Evolutionary conservation across 2,329 filamentous ascomycete genomes (phyloP).

Genomic region (Ceratocystis cubensis): DNA sequence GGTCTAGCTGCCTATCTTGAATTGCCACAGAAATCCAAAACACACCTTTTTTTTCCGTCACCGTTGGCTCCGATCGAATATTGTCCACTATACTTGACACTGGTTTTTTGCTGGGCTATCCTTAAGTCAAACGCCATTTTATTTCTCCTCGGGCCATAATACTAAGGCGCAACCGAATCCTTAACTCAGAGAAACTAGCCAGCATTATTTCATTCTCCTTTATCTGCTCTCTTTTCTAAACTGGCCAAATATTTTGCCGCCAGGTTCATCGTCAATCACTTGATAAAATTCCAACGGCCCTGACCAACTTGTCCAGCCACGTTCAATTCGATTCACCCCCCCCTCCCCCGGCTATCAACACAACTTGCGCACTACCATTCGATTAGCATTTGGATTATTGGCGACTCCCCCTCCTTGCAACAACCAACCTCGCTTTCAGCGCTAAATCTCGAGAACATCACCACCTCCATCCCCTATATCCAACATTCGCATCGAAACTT

Average conservation of each 20-base stretch:
- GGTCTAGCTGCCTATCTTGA: not conserved
- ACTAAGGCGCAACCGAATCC: not conserved
- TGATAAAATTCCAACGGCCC: not conserved
- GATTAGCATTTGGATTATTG: not conserved
- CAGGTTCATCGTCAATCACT: not conserved
- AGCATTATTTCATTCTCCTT: not conserved
- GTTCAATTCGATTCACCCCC: not conserved
- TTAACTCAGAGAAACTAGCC: not conserved
- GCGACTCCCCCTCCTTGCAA: not conserved
- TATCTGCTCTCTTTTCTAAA: not conserved
- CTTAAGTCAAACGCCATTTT: not conserved
- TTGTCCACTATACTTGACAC: not conserved
- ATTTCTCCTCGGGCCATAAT: not conserved
- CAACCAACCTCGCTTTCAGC: not conserved
- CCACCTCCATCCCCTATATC: not conserved
- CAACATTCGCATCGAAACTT: not conserved
- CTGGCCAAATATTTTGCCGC: not conserved
- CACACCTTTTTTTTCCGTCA: not conserved
- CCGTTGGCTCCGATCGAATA: conserved; percentile 8
- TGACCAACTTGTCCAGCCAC: not conserved
- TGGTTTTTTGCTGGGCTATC: not conserved
- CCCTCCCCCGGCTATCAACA: not conserved
- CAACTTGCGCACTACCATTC: not conserved
- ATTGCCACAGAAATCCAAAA: not conserved
- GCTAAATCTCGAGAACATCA: not conserved